Evolutionary conservation across 2,329 filamentous ascomycete species (phyloP).

Genomic region (Grosmannia clavigera): DNA sequence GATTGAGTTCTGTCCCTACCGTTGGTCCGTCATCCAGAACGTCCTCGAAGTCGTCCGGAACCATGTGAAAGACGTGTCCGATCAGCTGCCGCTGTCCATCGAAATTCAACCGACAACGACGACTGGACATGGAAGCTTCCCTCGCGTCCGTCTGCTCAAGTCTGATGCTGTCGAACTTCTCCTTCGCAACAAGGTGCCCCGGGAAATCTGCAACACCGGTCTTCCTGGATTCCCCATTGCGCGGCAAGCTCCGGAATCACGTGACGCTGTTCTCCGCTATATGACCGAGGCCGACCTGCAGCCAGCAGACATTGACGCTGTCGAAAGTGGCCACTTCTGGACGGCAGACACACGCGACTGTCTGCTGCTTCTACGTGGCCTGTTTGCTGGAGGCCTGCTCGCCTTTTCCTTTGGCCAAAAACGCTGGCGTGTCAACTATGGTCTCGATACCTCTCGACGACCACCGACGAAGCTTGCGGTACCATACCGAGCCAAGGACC

Average conservation of each 20-base stretch:
- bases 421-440: slow-evolving; percentile 54
- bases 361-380: slow-evolving; percentile 38
- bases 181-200: no score
- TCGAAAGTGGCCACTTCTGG: slow-evolving; percentile 28
- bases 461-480: slow-evolving; percentile 38
- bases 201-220: slow-evolving; percentile 17
- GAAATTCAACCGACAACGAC: no score
- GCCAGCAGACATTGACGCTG: slow-evolving; percentile 12
- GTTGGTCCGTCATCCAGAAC: slow-evolving; percentile 45
- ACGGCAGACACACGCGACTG: slow-evolving; percentile 18
- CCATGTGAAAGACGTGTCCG: no score
- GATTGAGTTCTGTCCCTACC: slow-evolving; percentile 37
- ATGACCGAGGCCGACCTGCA: not conserved
- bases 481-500: slow-evolving; percentile 48
- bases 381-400: slow-evolving; percentile 44
- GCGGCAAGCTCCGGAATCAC: not conserved
- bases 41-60: slow-evolving; percentile 17
- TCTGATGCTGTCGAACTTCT: no score
- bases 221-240: slow-evolving; percentile 15
- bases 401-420: slow-evolving; percentile 41
- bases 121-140: no score
- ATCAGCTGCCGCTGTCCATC: no score
- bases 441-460: slow-evolving; percentile 30
- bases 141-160: no score
- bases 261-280: not conserved